Evolutionary conservation across 768 basidiomycete species (phyloP).

Genomic region (Gyrodon lividus): DNA sequence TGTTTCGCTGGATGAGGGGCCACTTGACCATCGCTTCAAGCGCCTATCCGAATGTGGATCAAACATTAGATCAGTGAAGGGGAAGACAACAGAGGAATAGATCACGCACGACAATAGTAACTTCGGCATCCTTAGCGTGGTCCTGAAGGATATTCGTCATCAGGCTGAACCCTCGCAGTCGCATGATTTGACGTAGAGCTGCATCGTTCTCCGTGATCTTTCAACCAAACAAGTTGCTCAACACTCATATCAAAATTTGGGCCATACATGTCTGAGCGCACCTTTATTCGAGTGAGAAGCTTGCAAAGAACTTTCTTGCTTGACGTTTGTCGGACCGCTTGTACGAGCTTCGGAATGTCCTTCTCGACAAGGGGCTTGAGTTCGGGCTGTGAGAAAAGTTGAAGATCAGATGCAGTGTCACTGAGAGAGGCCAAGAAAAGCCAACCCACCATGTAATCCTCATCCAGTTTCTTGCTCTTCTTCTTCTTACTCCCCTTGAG

Average conservation of each 20-base stretch:
- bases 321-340: conserved; percentile 85
- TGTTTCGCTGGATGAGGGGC: conserved; percentile 85
- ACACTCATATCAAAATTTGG: neutral
- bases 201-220: conserved; percentile 85
- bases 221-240: neutral
- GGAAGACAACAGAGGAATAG: neutral
- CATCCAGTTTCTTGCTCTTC: conserved; percentile 90
- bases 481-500: conserved; percentile 88
- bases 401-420: conserved; percentile 1
- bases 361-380: conserved; percentile 72
- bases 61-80: neutral
- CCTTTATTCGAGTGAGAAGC: conserved; percentile 82
- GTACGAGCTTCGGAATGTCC: conserved; percentile 89
- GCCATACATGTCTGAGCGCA: conserved; percentile 26
- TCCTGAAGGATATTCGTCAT: conserved; percentile 90
- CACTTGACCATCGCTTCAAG: conserved; percentile 70
- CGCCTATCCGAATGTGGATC: conserved; percentile 38
- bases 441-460: conserved; percentile 78
- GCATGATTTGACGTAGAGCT: conserved; percentile 81
- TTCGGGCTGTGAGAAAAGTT: conserved; percentile 51
- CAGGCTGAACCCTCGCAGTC: conserved; percentile 87
- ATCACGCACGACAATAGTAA: conserved; percentile 63
- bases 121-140: conserved; percentile 63
- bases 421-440: neutral
- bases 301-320: conserved; percentile 81